Base-by-base conservation (phyloP, 192 early-diverging fungal genomes). In the Entophlyctis helioformis region DNA sequence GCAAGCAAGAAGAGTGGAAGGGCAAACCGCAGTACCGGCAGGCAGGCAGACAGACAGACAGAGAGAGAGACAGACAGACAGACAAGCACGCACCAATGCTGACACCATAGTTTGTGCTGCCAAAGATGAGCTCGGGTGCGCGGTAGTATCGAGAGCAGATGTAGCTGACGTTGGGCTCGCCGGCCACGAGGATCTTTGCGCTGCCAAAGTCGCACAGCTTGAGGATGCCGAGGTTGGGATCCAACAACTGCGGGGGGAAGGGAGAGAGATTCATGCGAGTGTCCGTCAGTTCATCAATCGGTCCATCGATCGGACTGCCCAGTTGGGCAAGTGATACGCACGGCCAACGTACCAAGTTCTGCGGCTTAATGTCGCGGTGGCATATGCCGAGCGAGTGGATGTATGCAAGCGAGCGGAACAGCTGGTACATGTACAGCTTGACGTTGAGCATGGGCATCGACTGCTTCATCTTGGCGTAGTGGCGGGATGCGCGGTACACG, bases 361-460 rank as follows among this genome's bases (percentile, higher is more conserved):
- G 95, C 44, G 95, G 95, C 69, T 98, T 98, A 59, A 98, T 96
- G 63, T 98, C 95, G 50, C 95, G 82, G 56, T 98, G 95, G 69
- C 95, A 98, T 54, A 98, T 96, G 21, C 93, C 95, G 39, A 93
- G 69, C 33, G 86, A 80, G 63, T 98, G 95, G 59, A 89, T 89
- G 61, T 95, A 98, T 39, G 91, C 89, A 41, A 98, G 69, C 56
- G 92, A 88, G 52, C 95, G 72, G 80, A 95, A 90, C 42, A 96
- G 66, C 62, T 98, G 95, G 68, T 98, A 98, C 84, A 96, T 95
- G 69, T 92, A 98, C 42, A 96, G 70, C 56, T 98, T 96, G 53
- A 98, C 85, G 46, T 76, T 75, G n/a, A 90, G 64, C 74, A 86
- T 82, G 16, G 95, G 92, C 79, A 98, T 95, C 25, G 76, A 72